Evolutionary conservation across 352 stramenopile species (phyloP), one percentile per base, ranked within the genome.

Genomic region (Albugo laibachii): DNA sequence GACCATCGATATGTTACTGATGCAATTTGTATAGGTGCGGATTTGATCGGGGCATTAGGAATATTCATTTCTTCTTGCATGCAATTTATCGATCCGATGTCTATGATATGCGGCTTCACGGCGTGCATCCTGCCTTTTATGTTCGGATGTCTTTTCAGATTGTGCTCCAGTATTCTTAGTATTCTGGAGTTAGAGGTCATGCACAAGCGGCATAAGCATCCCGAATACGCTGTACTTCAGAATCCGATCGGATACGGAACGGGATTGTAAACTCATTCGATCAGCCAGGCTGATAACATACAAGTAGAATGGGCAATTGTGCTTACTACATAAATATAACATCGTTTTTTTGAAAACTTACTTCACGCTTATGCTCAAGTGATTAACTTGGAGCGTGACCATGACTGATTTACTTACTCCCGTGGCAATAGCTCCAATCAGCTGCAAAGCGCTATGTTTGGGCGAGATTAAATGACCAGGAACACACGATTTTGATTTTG

Each of bases 71-170:
- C 73, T 48, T 86, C 76, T 13, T 83, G 73, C 3, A 55, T 84
- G 42, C 76, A 89, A 52, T 85, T 86, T 45, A 80, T 89, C 62
- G 76, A 89, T 41, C 76, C 76, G 19, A 80, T 86, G 59, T 64
- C 72, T 36, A 66, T 71, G 41, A 52, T 89, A 24, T 86, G 86
- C 48, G 69, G 69, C 5, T 85, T 86, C 55, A 62, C 69, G 18
- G 62, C 57, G 27, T 85, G 71, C 47, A 69, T 89, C 27, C 60
- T 76, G 8, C 69, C 73, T 5, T 89, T 86, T 37, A 69, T 63
- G 1, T 58, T 80, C 12, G 76, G 76, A 42, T 83, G 73, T 52
- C 55, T 81, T 21, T 59, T 84, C 11, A 69, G 69, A 1, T 58
- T 89, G 18, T 59, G 62, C 19, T 76, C 71, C 5, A 71, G 62